These are phyloP conservation scores for Wickerhamiella spandovensis DNA, from an alignment of 805 yeast species.

Conservation along the genomic window DNA sequence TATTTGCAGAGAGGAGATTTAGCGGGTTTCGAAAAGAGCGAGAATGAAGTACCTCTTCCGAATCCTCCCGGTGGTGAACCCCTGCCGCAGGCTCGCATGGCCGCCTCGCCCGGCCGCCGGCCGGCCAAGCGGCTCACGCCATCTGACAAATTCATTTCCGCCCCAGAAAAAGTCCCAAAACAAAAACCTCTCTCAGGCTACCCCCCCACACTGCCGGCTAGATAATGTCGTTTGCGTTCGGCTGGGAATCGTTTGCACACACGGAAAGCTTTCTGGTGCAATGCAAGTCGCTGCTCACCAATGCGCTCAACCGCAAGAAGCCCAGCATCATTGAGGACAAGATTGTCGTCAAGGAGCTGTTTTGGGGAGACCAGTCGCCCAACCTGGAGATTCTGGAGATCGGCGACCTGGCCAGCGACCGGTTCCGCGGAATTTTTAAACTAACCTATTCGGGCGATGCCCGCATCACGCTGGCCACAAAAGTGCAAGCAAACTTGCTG, in stretches of 20 bases:
- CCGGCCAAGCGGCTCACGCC: neutral
- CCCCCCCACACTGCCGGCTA: neutral
- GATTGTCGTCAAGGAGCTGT: conserved; percentile 52
- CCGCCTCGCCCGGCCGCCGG: too few species aligned
- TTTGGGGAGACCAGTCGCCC: conserved; percentile 66
- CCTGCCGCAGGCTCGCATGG: too few species aligned
- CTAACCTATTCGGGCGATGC: conserved; percentile 67
- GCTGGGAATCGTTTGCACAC: conserved; percentile 63
- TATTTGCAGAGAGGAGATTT: too few species aligned
- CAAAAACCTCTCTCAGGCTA: neutral
- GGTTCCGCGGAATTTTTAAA: conserved; percentile 73
- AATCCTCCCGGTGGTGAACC: too few species aligned
- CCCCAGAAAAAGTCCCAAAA: neutral
- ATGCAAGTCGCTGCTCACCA: conserved; percentile 44
- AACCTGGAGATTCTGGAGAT: conserved; percentile 65
- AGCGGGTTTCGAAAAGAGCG: too few species aligned
- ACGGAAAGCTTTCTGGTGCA: conserved; percentile 49
- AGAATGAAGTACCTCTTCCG: too few species aligned
- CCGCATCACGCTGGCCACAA: conserved; percentile 57
- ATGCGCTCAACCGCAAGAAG: conserved; percentile 55
- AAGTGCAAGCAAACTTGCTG: conserved; percentile 74
- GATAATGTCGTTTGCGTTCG: conserved; percentile 64
- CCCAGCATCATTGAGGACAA: conserved; percentile 51
- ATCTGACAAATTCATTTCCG: neutral
- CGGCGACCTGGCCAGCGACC: conserved; percentile 64